Evolutionary conservation across 306 rosid species (phyloP).

Genomic region (Casuarina equisetifolia): DNA sequence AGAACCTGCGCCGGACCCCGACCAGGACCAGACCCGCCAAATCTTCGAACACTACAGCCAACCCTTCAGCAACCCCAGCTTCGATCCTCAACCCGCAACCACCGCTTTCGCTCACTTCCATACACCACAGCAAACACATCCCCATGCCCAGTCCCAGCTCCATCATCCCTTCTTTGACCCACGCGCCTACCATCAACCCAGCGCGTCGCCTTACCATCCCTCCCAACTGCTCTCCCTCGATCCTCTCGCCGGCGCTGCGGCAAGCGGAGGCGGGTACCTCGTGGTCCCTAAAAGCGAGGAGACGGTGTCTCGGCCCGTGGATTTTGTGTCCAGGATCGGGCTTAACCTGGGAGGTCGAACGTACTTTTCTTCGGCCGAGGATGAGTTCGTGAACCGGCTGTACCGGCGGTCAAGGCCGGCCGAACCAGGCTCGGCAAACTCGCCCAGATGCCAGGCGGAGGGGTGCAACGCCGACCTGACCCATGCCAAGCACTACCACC

Average conservation of each 20-base stretch:
- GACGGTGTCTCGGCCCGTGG: constrained; percentile 37
- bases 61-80: constrained; percentile 17
- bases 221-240: constrained; percentile 54
- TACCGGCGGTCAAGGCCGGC: constrained; percentile 66
- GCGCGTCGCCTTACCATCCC: constrained; percentile 46
- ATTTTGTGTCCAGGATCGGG: constrained; percentile 78
- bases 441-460: constrained; percentile 86
- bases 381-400: constrained; percentile 77
- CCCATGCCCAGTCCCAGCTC: constrained; percentile 23
- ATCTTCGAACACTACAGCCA: constrained; percentile 52
- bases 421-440: constrained; percentile 56
- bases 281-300: constrained; percentile 74
- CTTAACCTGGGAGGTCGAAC: constrained; percentile 91
- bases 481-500: constrained; percentile 93
- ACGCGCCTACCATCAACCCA: constrained; percentile 43
- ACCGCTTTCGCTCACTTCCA: constrained; percentile 33
- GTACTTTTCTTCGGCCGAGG: constrained; percentile 73
- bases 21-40: constrained; percentile 68
- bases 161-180: constrained; percentile 60
- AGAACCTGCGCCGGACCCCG: constrained; percentile 41
- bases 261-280: constrained; percentile 35
- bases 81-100: constrained; percentile 26
- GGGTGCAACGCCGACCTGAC: constrained; percentile 95
- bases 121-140: constrained; percentile 28
- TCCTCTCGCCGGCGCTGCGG: constrained; percentile 37